These are phyloP conservation scores for Magnaporthiopsis incrustans DNA, from an alignment of 2,329 filamentous ascomycete species.

Conservation along the genomic window DNA sequence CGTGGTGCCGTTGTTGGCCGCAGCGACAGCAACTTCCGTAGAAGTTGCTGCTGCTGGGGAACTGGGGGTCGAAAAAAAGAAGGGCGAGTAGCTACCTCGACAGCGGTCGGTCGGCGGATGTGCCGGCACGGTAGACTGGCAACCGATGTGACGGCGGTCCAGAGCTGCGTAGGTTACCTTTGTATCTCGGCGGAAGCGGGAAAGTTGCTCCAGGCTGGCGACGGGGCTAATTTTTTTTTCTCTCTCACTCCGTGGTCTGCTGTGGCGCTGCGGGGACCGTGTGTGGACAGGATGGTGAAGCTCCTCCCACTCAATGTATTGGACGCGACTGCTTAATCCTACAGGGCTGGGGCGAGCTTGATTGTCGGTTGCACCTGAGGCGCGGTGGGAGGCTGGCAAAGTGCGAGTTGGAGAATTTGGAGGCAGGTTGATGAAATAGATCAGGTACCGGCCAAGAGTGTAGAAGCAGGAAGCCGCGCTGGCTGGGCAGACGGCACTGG, in stretches of 20 bases:
- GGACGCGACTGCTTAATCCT: not conserved
- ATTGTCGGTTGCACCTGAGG: not conserved
- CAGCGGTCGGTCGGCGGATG: not conserved
- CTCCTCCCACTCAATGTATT: not conserved
- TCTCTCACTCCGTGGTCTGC: not conserved
- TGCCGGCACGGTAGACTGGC: not conserved
- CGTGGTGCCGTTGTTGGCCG: slow-evolving; percentile 8
- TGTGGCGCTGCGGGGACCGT: not conserved
- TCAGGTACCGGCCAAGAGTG: not conserved
- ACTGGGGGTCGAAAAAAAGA: not conserved
- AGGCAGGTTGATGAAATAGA: not conserved
- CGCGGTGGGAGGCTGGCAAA: not conserved
- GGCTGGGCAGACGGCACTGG: not conserved
- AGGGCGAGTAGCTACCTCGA: not conserved
- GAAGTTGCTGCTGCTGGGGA: slow-evolving; percentile 6
- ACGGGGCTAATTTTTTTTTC: slow-evolving; percentile 5
- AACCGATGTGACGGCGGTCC: not conserved
- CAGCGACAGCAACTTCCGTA: slow-evolving; percentile 8
- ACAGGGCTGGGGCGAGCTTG: not conserved
- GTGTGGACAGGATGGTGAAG: not conserved
- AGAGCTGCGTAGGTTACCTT: not conserved
- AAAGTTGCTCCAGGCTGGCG: slow-evolving; percentile 1
- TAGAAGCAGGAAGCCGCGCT: not conserved
- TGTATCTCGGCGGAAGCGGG: not conserved
- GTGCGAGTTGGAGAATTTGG: not conserved